Evolutionary conservation across 1,284 basidiomycete genomes (phyloP), one percentile per base, ranked within the genome.

Genomic region (Neonothopanus nambi): DNA sequence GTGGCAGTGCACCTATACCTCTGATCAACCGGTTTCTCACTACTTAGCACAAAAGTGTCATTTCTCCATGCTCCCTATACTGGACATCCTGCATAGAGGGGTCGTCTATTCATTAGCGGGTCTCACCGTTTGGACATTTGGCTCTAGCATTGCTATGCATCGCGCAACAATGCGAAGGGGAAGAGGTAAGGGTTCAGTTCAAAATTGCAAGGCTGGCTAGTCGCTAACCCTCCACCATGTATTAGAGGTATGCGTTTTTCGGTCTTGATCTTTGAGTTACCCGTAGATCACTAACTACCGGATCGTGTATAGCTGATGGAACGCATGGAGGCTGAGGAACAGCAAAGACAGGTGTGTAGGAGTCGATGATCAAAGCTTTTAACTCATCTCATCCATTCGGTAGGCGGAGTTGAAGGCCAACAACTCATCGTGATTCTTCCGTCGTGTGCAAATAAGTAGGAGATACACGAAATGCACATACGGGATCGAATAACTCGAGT

Each of bases 91-190:
- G 21, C 64, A 65, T 26, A 53, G 60, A 46, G 52, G 55, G 4
- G 56, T 63, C 18, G 59, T 62, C 28, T 63, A 63, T 30, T 59
- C 59, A 17, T 56, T 64, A 17, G 39, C 63, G 11, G 64, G 61
- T 13, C 47, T 65, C 12, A 58, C 59, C 17, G 59, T 50, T 2
- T 63, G 57, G 56, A 58, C 57, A 30, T 52, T 62, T 13, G 56
- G 57, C n/a, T 49, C 55, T 23, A 51, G 52, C 37, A 58, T 64
- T 5, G 58, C 57, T 24, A 57, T 63, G 3, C 49, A 55, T 40
- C 59, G 63, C 2, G 53, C 63, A 43, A 55, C 45, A 2, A 56
- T 54, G 6, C 56, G 59, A 33, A 59, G 52, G 40, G 61, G 58
- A 40, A 56, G 43, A 59, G 58, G 58, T 55, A 36, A 33, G 26